Evolutionary conservation across 1,284 basidiomycete species (phyloP).

Genomic region (Marasmius oreades): DNA sequence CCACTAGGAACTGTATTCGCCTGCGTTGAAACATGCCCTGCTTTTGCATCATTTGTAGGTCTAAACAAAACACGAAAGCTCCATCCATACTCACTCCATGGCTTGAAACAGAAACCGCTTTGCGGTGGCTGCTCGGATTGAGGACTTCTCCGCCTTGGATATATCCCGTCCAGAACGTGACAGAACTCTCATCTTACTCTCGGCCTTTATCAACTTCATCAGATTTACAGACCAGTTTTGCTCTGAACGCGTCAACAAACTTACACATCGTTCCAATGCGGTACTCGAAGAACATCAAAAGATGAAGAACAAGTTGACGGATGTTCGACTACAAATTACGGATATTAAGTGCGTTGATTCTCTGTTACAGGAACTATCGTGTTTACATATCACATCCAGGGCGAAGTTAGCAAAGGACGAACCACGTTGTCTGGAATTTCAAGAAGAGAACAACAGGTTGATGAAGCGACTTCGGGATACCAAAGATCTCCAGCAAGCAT

Average conservation of each 20-base stretch:
- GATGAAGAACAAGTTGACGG: constrained; percentile 46
- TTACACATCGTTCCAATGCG: constrained; percentile 58
- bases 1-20: constrained; percentile 58
- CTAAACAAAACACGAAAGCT: neutral
- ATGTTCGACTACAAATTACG: constrained; percentile 52
- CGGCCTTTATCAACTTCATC: constrained; percentile 90
- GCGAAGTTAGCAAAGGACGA: constrained; percentile 67
- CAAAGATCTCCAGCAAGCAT: constrained; percentile 59
- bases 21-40: constrained; percentile 56
- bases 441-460: constrained; percentile 58
- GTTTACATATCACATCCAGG: constrained; percentile 32
- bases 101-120: constrained; percentile 50
- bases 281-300: constrained; percentile 54
- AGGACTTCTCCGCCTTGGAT: constrained; percentile 76
- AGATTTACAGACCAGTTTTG: constrained; percentile 80
- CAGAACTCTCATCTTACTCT: constrained; percentile 71
- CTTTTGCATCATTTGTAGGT: constrained; percentile 65
- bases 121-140: constrained; percentile 69
- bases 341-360: constrained; percentile 55
- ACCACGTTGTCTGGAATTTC: constrained; percentile 61
- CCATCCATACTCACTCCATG: neutral
- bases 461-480: constrained; percentile 62
- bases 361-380: neutral
- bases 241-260: constrained; percentile 50
- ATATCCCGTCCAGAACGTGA: constrained; percentile 68